Conservation (phyloP, 768 basidiomycete species). For the Xerocomellus intermedius region DNA sequence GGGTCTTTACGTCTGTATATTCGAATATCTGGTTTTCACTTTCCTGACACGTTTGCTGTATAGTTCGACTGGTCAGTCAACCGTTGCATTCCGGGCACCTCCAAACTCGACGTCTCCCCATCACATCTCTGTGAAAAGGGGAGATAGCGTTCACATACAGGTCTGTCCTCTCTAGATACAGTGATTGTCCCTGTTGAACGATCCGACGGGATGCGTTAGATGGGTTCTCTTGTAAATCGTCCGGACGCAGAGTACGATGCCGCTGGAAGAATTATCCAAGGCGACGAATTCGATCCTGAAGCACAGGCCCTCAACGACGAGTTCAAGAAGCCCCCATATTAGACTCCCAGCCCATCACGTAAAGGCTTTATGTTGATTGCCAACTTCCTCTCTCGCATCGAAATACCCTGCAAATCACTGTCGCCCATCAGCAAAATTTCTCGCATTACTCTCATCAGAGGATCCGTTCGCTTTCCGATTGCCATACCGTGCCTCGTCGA, state of each 20-base stretch:
- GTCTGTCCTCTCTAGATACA: constrained; percentile 29
- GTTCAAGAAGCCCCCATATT: constrained; percentile 58
- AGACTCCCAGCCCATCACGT: constrained; percentile 1
- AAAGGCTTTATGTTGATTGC: neutral
- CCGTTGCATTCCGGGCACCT: constrained; percentile 57
- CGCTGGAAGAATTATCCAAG: constrained; percentile 47
- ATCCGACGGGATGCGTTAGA: constrained; percentile 40
- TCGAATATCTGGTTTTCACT: constrained; percentile 22
- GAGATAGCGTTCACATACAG: constrained; percentile 61
- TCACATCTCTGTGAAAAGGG: constrained; percentile 35
- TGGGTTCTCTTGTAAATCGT: constrained; percentile 61
- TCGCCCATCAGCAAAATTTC: neutral
- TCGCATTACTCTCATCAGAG: neutral
- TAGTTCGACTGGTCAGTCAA: constrained; percentile 47
- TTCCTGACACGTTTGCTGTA: constrained; percentile 11
- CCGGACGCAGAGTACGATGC: constrained; percentile 54
- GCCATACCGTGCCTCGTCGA: neutral
- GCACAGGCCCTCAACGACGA: constrained; percentile 57
- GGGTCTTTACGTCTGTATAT: constrained; percentile 50
- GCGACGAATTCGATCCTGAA: constrained; percentile 55
- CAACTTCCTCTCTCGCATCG: neutral
- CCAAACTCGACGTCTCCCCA: constrained; percentile 27
- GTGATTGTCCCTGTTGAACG: neutral
- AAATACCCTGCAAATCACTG: neutral
- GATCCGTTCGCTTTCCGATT: neutral